These are phyloP conservation scores for Nigrospora oryzae DNA, from an alignment of 2,329 filamentous ascomycete genomes.

Conservation along the genomic window DNA sequence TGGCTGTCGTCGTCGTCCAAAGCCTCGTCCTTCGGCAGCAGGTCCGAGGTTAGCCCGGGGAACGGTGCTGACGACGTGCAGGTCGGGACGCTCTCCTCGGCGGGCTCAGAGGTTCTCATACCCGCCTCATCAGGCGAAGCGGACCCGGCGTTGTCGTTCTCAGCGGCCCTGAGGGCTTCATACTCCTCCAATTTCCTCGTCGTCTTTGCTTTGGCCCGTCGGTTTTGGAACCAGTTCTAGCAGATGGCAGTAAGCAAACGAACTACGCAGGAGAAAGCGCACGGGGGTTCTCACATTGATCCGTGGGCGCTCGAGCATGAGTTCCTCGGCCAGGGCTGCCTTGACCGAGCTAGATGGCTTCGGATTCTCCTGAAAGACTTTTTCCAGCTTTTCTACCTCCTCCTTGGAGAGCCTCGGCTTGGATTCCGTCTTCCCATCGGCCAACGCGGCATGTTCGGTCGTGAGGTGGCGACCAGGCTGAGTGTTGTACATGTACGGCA, in stretches of 20 bases:
- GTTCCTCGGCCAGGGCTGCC: constrained; percentile 50
- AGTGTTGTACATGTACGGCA: constrained; percentile 20
- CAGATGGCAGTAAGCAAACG: constrained; percentile 8
- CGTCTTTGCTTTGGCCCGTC: constrained; percentile 57
- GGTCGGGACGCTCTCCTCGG: not conserved
- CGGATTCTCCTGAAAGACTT: constrained; percentile 54
- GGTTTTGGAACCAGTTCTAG: constrained; percentile 64
- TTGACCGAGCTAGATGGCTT: constrained; percentile 57
- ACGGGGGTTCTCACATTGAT: constrained; percentile 44
- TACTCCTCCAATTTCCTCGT: constrained; percentile 47
- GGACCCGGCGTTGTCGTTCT: constrained; percentile 25
- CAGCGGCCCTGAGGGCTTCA: constrained; percentile 32
- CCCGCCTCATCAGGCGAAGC: constrained; percentile 12
- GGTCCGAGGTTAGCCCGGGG: not conserved
- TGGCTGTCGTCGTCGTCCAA: not conserved
- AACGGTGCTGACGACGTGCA: not conserved
- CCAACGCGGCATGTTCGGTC: constrained; percentile 13
- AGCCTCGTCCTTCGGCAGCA: not conserved
- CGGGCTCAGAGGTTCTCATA: constrained; percentile 9
- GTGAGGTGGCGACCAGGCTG: constrained; percentile 16
- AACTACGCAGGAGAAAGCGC: not conserved
- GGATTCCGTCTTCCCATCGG: constrained; percentile 25
- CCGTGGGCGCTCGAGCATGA: constrained; percentile 53
- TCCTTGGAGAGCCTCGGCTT: constrained; percentile 61
- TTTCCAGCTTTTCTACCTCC: constrained; percentile 62